These are phyloP conservation scores for Amphicarpaea edgeworthii DNA, from an alignment of 306 rosid genomes.

Conservation along the genomic window DNA sequence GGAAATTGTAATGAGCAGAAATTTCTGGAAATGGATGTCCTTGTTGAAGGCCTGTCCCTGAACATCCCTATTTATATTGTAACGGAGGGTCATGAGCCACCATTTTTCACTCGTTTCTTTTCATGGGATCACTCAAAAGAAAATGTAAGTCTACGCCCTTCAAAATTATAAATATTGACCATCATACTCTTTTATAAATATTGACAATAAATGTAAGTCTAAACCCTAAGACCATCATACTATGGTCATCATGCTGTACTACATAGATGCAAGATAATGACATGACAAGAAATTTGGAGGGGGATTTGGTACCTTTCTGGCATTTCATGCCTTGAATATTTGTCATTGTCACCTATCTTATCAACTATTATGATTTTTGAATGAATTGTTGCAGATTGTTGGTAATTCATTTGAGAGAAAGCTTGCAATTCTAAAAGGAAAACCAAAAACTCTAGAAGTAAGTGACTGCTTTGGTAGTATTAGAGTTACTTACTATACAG, in stretches of 20 bases:
- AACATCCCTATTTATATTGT: slow-evolving; percentile 77
- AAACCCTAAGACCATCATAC: slow-evolving; percentile 15
- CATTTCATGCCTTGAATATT: slow-evolving; percentile 7
- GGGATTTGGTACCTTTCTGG: not conserved
- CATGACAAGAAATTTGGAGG: slow-evolving; percentile 27
- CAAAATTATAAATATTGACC: slow-evolving; percentile 16
- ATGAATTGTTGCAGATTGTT: slow-evolving; percentile 66
- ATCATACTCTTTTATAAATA: slow-evolving; percentile 9
- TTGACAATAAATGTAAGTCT: slow-evolving; percentile 62
- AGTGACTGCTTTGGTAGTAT: slow-evolving; percentile 45
- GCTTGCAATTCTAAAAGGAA: slow-evolving; percentile 86
- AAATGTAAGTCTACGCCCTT: slow-evolving; percentile 64
- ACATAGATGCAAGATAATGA: too few relatives aligned
- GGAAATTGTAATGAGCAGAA: slow-evolving; percentile 63
- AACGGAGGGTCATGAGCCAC: slow-evolving; percentile 85
- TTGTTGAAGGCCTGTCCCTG: slow-evolving; percentile 68
- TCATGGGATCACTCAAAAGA: slow-evolving; percentile 82
- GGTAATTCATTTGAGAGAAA: slow-evolving; percentile 97
- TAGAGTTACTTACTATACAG: not conserved
- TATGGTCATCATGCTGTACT: not conserved
- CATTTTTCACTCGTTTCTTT: slow-evolving; percentile 85
- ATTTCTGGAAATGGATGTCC: slow-evolving; percentile 80
- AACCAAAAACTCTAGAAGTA: slow-evolving; percentile 63
- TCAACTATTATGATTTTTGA: slow-evolving; percentile 25
- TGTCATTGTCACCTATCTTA: slow-evolving; percentile 21